Conservation (phyloP, 331 rosid species). For the Quercus phellos region DNA sequence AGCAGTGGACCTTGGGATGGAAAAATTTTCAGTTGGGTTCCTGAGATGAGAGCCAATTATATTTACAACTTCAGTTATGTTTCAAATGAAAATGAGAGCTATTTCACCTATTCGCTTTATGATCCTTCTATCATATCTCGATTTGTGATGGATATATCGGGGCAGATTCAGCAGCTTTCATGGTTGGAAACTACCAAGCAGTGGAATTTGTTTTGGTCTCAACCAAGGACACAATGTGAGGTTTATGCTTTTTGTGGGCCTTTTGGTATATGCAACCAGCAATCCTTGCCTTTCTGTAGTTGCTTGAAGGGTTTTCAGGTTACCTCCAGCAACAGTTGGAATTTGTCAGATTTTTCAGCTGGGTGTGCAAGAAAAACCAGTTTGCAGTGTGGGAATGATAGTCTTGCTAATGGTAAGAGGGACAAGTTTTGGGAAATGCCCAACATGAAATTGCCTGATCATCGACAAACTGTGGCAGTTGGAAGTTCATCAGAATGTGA, state of each 20-base stretch:
- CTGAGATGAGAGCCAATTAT: slow-evolving; percentile 33
- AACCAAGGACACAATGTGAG: slow-evolving; percentile 35
- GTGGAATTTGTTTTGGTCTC: slow-evolving; percentile 45
- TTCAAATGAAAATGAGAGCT: slow-evolving; percentile 41
- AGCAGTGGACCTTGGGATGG: slow-evolving; percentile 35
- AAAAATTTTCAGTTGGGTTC: slow-evolving; percentile 23
- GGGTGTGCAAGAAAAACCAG: slow-evolving; percentile 43
- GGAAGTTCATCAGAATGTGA: slow-evolving; percentile 34
- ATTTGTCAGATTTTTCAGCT: slow-evolving; percentile 22
- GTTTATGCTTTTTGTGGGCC: slow-evolving; percentile 39
- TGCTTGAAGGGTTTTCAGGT: slow-evolving; percentile 54
- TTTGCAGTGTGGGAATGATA: slow-evolving; percentile 24
- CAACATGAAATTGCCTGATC: slow-evolving; percentile 21
- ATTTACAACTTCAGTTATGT: slow-evolving; percentile 29
- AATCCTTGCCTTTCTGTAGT: slow-evolving; percentile 28
- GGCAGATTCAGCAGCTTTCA: slow-evolving; percentile 36
- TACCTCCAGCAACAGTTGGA: slow-evolving; percentile 27
- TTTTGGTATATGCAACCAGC: slow-evolving; percentile 39
- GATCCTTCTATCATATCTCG: slow-evolving; percentile 10
- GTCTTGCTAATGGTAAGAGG: slow-evolving; percentile 4
- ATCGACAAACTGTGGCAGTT: slow-evolving; percentile 1
- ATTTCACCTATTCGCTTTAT: slow-evolving; percentile 40
- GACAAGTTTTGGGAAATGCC: slow-evolving; percentile 24
- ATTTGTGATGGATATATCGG: slow-evolving; percentile 31
- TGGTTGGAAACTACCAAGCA: slow-evolving; percentile 19